Base-by-base conservation (phyloP, 2,329 filamentous ascomycete genomes). In the Fusarium sp. region DNA sequence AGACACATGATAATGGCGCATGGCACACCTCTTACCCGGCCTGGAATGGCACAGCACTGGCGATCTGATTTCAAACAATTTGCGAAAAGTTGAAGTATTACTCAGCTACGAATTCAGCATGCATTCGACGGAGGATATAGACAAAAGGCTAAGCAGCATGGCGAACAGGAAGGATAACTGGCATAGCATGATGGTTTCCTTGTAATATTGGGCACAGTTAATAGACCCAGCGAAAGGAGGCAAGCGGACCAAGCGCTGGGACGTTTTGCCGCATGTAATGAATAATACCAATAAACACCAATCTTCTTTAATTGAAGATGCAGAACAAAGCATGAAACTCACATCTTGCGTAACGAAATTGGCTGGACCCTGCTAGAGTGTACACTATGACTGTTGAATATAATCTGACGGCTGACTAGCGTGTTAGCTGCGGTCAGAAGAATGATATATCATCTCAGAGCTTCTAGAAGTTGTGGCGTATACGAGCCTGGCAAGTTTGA, bases 1-100 rank as follows among this genome's bases (percentile, higher is more conserved):
- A 73, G 38, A 80, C 79, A 17, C 79, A 82, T 44, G 84, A 86
- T 61, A 71, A 86, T 58, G 84, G 85, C 22, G 76, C 76, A 54
- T 86, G 85, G 85, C 83, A 84, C 63, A 84, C 84, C 7, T 80
- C 80, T 1, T 86, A 86, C 59, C 83, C 83, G 5, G 46, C 82
- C 0, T 85, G 83, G 83, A 86, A 85, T 66, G 80, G 76, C 56
- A 85, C 84, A 4, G 54, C 57, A 35, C 36, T 55, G 10, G 41
- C 67, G 29, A 35, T 42, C 25, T 47, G 49, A 76, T 68, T 61
- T 27, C 25, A 13, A 42, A 66, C 46, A 22, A 61, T 68, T 63
- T 53, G 64, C 45, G 42, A 62, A 68, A 65, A 50, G 20, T 52
- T 60, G 22, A 64, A 44, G 41, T 18, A 10, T 49, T 33, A 63